Base-by-base conservation (phyloP, 345 rosid species). In the Moringa oleifera region DNA sequence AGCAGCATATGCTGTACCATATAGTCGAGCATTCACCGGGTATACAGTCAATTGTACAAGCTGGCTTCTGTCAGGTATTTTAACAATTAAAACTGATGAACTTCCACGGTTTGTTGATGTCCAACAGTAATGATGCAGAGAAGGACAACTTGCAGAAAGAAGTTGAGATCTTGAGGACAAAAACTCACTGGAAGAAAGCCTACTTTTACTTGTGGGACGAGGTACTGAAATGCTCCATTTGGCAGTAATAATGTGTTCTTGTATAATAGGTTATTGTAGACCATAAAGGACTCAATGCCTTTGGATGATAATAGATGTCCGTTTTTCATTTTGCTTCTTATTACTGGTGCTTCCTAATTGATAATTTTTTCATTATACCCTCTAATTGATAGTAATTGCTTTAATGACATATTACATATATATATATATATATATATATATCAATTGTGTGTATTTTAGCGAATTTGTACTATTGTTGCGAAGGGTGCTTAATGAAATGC, bases 201-300 rank as follows among this genome's bases (percentile, higher is more conserved):
- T 93, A 90, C 72, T 88, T 93, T 77, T 93, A 93, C 77, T 71
- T 90, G 55, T 93, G 97, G 97, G 99, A 90, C 79, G 99, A 93
- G 97, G 97, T 88, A 77, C 28, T 62, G 12, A 41, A 41, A 41
- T 28, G 10, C 45, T 60, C n/a, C 17, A 23, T 53, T 58, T 68
- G 60, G 49, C 51, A 22, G 51, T 8, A 50, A 60, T 51, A 45
- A 41, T 28, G 13, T 23, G 25, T 58, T 58, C 11, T 33, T 33
- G 37, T 5, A 11, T 33, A 11, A 5, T 33, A 33, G 6, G 6
- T 33, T n/a, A n/a, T n/a, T n/a, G n/a, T n/a, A n/a, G n/a, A n/a
- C n/a, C n/a, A n/a, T n/a, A n/a, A n/a, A n/a, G n/a, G n/a, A n/a
- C n/a, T n/a, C n/a, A n/a, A n/a, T n/a, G n/a, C n/a, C 6, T 11